phyloP scores from a whole-genome alignment of 164 flowering plant species.

The Vitis riparia region DNA sequence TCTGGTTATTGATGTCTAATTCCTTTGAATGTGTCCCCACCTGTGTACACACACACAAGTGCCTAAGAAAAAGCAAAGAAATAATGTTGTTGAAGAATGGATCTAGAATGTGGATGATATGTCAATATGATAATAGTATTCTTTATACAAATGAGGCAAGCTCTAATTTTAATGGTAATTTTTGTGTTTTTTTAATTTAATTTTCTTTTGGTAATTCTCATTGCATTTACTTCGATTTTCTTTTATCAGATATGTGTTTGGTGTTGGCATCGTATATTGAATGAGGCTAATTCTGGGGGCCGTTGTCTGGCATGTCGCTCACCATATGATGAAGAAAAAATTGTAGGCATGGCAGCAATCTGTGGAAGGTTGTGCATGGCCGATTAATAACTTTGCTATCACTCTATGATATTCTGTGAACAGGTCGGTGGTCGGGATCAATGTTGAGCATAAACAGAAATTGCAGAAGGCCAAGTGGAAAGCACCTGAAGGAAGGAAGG shows the following conservation, averaged over 20 bases:
- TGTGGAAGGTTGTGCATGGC: slow-evolving; percentile 22
- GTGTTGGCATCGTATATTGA: slow-evolving; percentile 83
- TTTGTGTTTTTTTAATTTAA: background rate
- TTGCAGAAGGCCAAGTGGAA: slow-evolving; percentile 60
- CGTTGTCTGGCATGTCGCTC: slow-evolving; percentile 32
- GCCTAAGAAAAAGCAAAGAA: too few relatives aligned
- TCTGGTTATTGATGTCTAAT: too few relatives aligned
- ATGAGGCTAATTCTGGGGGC: slow-evolving; percentile 25
- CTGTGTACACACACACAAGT: too few relatives aligned
- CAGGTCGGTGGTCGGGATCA: slow-evolving; percentile 62
- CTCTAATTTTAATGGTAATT: too few relatives aligned
- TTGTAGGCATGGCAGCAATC: slow-evolving; percentile 25
- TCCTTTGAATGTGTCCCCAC: too few relatives aligned
- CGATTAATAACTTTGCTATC: background rate
- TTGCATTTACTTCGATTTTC: background rate
- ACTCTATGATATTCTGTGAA: background rate
- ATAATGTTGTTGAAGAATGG: too few relatives aligned
- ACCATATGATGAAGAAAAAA: slow-evolving; percentile 30
- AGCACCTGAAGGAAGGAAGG: slow-evolving; percentile 63
- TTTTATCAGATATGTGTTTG: slow-evolving; percentile 67
- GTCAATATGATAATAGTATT: too few relatives aligned
- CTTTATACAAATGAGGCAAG: too few relatives aligned
- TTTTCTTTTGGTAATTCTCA: background rate
- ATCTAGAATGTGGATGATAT: too few relatives aligned
- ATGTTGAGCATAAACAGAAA: slow-evolving; percentile 52